Base-by-base conservation (phyloP, 2,329 filamentous ascomycete species). In the Cercospora nicotianae region DNA sequence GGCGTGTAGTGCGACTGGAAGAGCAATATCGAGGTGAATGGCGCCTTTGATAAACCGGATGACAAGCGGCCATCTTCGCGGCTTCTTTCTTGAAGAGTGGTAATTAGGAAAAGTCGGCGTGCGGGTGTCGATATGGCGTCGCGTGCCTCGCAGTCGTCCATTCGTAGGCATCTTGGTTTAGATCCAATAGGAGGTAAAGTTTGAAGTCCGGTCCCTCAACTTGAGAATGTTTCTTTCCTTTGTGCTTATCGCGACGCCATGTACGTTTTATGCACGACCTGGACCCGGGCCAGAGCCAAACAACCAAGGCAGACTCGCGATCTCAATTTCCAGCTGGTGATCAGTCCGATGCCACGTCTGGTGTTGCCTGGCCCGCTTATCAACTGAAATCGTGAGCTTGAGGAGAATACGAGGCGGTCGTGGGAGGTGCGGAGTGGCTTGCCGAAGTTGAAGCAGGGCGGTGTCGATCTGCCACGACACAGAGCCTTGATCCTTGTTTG, bases 1-100 rank as follows among this genome's bases (percentile, higher is more conserved):
- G 0, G 85, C 84, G 78, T 90, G 87, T 3, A 87, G 76, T 16
- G 84, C 64, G 8, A 90, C 85, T 3, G 87, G 85, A 3, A 88
- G 62, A 30, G 87, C 75, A 67, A 90, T 87, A 39, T 85, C 83
- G 66, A 78, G 79, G 76, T 90, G 88, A 64, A 90, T 85, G 3
- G 87, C 86, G 60, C 88, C 88, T 75, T 89, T 89, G 75, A 86
- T 83, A 77, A 90, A 89, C 69, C 88, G 84, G 53, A 90, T 81
- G 16, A 89, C 87, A 5, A 90, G 81, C 16, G 88, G 88, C 81
- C 87, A 86, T 78, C 88, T 86, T 3, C 81, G 77, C 28, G 82
- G 82, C 73, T 85, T 84, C 58, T 78, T 79, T 68, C 82, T 80
- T 42, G 78, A 77, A 16, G 79, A 78, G 69, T 84, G 77, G 60